Conservation (phyloP, 257 asterid species). For the Nicotiana undulata region DNA sequence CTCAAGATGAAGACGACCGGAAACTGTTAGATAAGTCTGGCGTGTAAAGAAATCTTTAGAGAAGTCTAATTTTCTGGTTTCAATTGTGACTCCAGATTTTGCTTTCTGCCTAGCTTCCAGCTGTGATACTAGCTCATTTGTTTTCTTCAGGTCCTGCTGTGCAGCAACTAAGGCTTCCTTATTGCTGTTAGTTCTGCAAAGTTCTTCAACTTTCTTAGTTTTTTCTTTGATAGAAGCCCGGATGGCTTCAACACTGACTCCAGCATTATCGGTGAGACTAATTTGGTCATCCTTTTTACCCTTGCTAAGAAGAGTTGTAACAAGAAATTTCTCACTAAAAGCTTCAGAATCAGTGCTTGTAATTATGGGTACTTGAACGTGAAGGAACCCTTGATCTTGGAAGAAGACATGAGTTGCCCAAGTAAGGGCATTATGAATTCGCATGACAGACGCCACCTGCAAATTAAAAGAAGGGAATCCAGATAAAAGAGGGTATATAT, state of each 20-base stretch:
- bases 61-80: slow-evolving; percentile 19
- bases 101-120: slow-evolving; percentile 47
- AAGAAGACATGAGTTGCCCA: slow-evolving; percentile 51
- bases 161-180: slow-evolving; percentile 77
- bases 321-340: slow-evolving; percentile 38
- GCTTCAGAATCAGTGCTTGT: slow-evolving; percentile 59
- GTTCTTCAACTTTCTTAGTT: slow-evolving; percentile 53
- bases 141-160: slow-evolving; percentile 54
- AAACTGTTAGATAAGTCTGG: slow-evolving; percentile 41
- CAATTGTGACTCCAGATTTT: slow-evolving; percentile 13
- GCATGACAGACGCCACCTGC: slow-evolving; percentile 81
- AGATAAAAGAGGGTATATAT: background rate
- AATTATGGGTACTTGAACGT: slow-evolving; percentile 84
- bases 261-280: slow-evolving; percentile 14
- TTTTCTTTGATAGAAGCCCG: slow-evolving; percentile 59
- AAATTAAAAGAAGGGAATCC: background rate
- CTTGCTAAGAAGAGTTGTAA: slow-evolving; percentile 41
- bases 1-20: slow-evolving; percentile 82
- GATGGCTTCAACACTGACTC: slow-evolving; percentile 34
- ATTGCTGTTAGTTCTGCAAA: slow-evolving; percentile 61
- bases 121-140: slow-evolving; percentile 44
- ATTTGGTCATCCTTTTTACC: slow-evolving; percentile 18
- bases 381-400: slow-evolving; percentile 52
- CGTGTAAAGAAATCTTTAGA: slow-evolving; percentile 55
- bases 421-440: slow-evolving; percentile 52